Evolutionary conservation across 495 filamentous ascomycete genomes (phyloP), one percentile per base, ranked within the genome.

Genomic region (Recurvomyces mirabilis): DNA sequence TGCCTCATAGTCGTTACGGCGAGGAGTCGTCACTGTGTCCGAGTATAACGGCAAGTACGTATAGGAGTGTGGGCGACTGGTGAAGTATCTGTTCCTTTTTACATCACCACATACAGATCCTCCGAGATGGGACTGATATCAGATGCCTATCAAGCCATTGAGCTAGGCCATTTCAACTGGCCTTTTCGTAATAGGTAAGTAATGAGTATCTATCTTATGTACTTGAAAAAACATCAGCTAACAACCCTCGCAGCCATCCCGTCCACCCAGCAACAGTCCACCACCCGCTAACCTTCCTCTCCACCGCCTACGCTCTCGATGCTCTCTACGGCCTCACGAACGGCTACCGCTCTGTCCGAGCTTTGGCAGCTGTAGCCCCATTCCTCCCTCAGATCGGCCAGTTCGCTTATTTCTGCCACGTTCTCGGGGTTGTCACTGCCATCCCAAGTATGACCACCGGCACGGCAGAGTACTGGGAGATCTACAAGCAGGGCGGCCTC

Each of bases 251-350:
- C 20, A 59, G 53, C 41, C 49, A 56, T 40, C 56, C 56, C 15
- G 44, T 38, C 17, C 56, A 59, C 42, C 56, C 56, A 21, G 53
- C 56, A 17, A 53, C 50, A 12, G 56, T 59, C 21, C 56, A 59
- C 43, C 56, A 50, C 46, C 56, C 56, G 4, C 46, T 59, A 28
- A 34, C 56, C 38, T 56, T 59, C 47, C 52, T 44, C 31, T 29
- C 31, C 24, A 20, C 53, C 26, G 45, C 45, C 26, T 52, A 55
- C 32, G 36, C 28, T 24, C 53, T 59, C 35, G 56, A 59, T 32
- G 34, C 33, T 12, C n/a, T 54, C 36, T 51, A 53, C 35, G 38
- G 32, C 28, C 37, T 41, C 26, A 35, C 51, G 5, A 33, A 29
- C 22, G 19, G 43, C 42, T 37, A 37, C 34, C 19, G 34, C 34